Evolutionary conservation across 352 stramenopile species (phyloP), one percentile per base, ranked within the genome.

Genomic region (Phytopythium kandeliae): DNA sequence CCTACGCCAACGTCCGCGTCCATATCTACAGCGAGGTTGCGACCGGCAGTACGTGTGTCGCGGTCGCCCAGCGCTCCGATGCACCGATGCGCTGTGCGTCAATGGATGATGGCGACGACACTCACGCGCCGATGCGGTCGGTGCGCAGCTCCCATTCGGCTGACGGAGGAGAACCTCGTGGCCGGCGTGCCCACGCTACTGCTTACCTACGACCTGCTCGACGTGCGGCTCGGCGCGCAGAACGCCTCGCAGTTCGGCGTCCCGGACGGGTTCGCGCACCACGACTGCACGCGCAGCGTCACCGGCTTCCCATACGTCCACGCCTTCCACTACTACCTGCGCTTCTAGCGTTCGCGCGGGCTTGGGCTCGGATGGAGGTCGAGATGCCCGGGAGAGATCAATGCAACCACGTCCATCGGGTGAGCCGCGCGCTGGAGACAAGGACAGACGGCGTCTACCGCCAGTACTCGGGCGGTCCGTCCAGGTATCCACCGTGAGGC

Each of bases 291-390:
- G 25, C 70, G 77, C 62, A 88, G 66, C 24, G 73, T 85, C 19
- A 65, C 63, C 30, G 74, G 75, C n/a, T 88, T 91, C 53, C 71
- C 78, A 28, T 89, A 87, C 52, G 88, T 91, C 47, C 79, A 91
- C 55, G 69, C 67, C 12, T 91, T 87, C 55, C 71, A 91, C 51
- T 69, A 91, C 59, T 86, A 88, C 28, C 57, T 87, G 33, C 63
- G 74, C 17, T 88, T 86, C 46, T 88, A 70, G n/a, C 1, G n/a
- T n/a, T n/a, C n/a, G n/a, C n/a, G n/a, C n/a, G n/a, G n/a, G n/a
- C n/a, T n/a, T n/a, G n/a, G n/a, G n/a, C n/a, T n/a, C n/a, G n/a
- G n/a, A n/a, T n/a, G n/a, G n/a, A n/a, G n/a, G n/a, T n/a, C n/a
- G n/a, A n/a, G n/a, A n/a, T n/a, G n/a, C n/a, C n/a, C n/a, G n/a